phyloP scores from a whole-genome alignment of 2,329 filamentous ascomycete species.

The Cadophora malorum region DNA sequence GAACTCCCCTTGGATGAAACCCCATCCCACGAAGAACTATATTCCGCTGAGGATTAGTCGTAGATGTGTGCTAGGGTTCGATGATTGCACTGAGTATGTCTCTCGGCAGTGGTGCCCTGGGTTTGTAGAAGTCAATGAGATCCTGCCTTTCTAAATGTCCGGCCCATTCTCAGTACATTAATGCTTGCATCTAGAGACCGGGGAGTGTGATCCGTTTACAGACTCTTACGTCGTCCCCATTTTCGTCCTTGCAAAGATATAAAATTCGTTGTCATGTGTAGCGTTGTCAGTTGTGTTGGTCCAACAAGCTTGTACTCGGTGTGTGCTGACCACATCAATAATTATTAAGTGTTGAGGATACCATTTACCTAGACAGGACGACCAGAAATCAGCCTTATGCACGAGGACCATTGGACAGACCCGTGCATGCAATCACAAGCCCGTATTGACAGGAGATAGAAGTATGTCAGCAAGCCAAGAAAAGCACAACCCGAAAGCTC shows the following conservation, averaged over 20 bases:
- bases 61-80: background rate
- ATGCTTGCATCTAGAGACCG: no score
- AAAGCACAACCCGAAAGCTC: background rate
- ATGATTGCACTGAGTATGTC: no score
- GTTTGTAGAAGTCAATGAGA: no score
- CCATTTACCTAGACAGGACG: background rate
- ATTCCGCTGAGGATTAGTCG: background rate
- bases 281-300: no score
- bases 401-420: background rate
- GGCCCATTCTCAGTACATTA: no score
- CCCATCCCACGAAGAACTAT: background rate
- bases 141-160: no score
- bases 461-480: background rate
- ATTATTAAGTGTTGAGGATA: background rate
- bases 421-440: background rate
- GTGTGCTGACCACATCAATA: constrained; percentile 2
- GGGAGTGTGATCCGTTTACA: no score
- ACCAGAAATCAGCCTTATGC: background rate
- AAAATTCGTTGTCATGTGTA: no score
- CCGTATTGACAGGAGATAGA: background rate
- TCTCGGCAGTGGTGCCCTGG: no score
- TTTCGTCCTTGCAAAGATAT: no score
- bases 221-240: no score
- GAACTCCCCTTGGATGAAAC: background rate
- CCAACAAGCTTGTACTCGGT: background rate